A percentile compares a stretch with the other conserved stretches of the same genome.
Evolutionary conservation across 495 filamentous ascomycete genomes (phyloP).

Genomic region (Daldinia bambusicola): DNA sequence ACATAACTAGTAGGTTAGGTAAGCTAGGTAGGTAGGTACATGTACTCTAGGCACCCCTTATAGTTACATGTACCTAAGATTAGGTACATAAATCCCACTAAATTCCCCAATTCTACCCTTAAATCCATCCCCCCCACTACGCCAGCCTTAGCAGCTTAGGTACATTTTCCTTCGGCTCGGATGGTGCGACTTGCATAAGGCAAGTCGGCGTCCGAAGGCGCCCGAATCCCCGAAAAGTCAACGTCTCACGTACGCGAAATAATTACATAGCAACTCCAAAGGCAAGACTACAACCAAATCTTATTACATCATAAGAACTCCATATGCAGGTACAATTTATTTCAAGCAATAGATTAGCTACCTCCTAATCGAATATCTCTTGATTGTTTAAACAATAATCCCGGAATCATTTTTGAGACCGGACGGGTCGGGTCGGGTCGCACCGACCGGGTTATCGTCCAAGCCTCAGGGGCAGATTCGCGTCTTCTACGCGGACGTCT

Average conservation of each 20-base stretch:
- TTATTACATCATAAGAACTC: slow-evolving; percentile 12
- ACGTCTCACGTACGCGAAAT: background rate
- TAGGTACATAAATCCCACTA: background rate
- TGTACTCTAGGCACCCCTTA: too few relatives aligned
- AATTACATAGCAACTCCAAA: too few relatives aligned
- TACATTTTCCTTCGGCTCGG: background rate
- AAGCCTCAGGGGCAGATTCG: slow-evolving; percentile 21
- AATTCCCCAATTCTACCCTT: background rate
- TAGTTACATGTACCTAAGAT: too few relatives aligned
- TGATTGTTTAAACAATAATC: background rate
- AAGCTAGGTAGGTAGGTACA: too few relatives aligned
- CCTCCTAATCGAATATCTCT: background rate
- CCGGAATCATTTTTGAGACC: background rate
- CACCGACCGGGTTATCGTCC: background rate
- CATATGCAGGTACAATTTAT: slow-evolving; percentile 2
- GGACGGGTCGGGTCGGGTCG: background rate
- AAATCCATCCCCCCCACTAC: background rate
- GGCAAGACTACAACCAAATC: background rate
- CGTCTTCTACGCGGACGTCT: slow-evolving; percentile 1
- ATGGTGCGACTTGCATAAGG: slow-evolving; percentile 6
- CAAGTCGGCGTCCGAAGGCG: slow-evolving; percentile 23
- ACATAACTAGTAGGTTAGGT: too few relatives aligned
- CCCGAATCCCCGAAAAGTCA: slow-evolving; percentile 26
- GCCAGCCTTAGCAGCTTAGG: background rate
- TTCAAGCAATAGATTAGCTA: too few relatives aligned